Evolutionary conservation across 108 stramenopile genomes (phyloP).

Genomic region (Nitzschia sp.): DNA sequence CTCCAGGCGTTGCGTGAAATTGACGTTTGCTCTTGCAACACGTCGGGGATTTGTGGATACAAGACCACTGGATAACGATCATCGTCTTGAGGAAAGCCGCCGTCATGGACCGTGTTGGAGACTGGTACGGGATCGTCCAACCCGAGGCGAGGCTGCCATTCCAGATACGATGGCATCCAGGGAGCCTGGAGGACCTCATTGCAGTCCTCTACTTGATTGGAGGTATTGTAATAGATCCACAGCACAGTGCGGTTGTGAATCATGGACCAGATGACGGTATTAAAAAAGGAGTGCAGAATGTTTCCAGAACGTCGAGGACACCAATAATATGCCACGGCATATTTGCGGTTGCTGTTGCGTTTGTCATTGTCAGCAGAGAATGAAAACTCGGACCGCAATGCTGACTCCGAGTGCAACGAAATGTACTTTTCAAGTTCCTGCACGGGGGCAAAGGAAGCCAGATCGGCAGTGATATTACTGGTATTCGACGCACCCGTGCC

Average conservation of each 20-base stretch:
- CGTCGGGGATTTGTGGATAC: conserved; percentile 38
- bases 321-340: conserved; percentile 32
- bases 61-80: conserved; percentile 13
- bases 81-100: background rate
- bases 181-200: conserved; percentile 8
- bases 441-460: conserved; percentile 13
- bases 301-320: conserved; percentile 42
- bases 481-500: too few relatives aligned
- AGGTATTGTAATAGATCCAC: conserved; percentile 16
- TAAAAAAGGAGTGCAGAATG: conserved; percentile 34
- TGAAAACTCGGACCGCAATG: background rate
- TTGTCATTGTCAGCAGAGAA: background rate
- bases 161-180: conserved; percentile 39
- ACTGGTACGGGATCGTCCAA: conserved; percentile 1
- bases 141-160: conserved; percentile 1
- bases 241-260: conserved; percentile 37
- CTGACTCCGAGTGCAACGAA: conserved; percentile 10
- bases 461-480: too few relatives aligned
- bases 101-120: background rate
- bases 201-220: conserved; percentile 22
- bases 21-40: background rate
- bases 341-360: conserved; percentile 12
- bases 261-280: conserved; percentile 33
- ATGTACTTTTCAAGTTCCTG: conserved; percentile 10
- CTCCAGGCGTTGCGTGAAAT: conserved; percentile 24